Evolutionary conservation across 306 rosid genomes (phyloP), one percentile per base, ranked within the genome.

Genomic region (Styphnolobium japonicum): DNA sequence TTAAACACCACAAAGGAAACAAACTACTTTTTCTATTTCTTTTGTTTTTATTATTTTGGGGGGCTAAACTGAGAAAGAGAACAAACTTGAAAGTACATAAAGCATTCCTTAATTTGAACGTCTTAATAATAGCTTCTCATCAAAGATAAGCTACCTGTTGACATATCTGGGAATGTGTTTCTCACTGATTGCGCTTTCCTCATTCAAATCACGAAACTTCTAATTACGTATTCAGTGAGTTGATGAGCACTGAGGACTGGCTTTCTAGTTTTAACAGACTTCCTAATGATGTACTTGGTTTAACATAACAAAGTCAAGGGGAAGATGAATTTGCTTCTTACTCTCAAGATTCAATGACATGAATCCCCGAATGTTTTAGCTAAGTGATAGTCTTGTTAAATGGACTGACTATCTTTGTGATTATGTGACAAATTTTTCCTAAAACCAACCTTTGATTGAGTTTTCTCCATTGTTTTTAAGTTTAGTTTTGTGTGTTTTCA

Each of bases 81-180:
- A 63, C 79, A 77, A 67, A 83, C 70, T 73, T 71, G 71, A 64
- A 80, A 84, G 85, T 84, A 85, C 81, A 82, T 84, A 85, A 82
- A 75, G 75, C 69, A 53, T 89, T 80, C 60, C 93, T 83, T 87
- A 81, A 83, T 80, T 85, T 87, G 84, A 76, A 89, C 82, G 90
- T 64, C 69, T 83, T 16, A 70, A 81, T 72, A 57, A 90, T 90
- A 27, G 71, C 88, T 82, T 84, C 73, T 79, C 76, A 81, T 76
- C 71, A 76, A 81, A 86, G 77, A 71, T 81, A 80, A 85, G 82
- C 70, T 61, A 75, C 60, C 34, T 45, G 42, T 82, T 71, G 71
- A 73, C 74, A 81, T 74, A 63, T 78, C n/a, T 39, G 31, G 29
- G 69, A 77, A 82, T 74, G 81, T 81, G 78, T 43, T 63, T 51